phyloP scores from a whole-genome alignment of 441 rosid species.

The Pelargonium australe region DNA sequence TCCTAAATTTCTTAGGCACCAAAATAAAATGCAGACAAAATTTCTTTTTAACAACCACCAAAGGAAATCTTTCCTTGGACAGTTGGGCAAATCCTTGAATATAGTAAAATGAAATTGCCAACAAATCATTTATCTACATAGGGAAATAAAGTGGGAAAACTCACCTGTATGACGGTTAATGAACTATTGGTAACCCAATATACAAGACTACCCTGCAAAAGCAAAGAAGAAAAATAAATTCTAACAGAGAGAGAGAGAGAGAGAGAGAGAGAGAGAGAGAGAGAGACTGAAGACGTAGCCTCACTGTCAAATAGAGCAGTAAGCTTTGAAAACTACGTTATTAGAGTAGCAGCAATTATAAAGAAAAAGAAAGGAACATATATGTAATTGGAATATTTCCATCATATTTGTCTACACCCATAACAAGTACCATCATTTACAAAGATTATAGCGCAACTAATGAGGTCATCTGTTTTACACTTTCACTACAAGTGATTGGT shows the following conservation, averaged over 20 bases:
- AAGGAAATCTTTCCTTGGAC: not conserved
- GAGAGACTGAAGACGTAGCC: not conserved
- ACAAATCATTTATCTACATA: constrained; percentile 2
- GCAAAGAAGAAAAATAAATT: constrained; percentile 17
- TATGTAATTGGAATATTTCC: not conserved
- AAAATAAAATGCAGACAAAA: not conserved
- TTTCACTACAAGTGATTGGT: not conserved
- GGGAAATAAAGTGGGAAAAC: constrained; percentile 13
- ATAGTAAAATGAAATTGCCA: not conserved
- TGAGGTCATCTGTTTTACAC: not conserved
- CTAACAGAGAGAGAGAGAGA: not conserved
- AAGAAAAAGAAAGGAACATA: not conserved
- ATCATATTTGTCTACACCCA: not conserved
- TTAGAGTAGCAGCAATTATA: not conserved
- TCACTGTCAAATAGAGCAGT: not conserved
- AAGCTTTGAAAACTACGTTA: not conserved
- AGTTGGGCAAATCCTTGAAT: not conserved
- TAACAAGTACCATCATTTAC: not conserved
- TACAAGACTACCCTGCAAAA: constrained; percentile 76
- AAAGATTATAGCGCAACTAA: not conserved
- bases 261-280: not conserved
- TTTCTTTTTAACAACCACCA: not conserved
- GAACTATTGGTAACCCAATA: constrained; percentile 87
- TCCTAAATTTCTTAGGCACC: too few species aligned
- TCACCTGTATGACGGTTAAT: constrained; percentile 60